A percentile compares a stretch with the other conserved stretches of the same genome.
phyloP scores from a whole-genome alignment of 108 stramenopile genomes.

The Pseudonitzschia multiseries region DNA sequence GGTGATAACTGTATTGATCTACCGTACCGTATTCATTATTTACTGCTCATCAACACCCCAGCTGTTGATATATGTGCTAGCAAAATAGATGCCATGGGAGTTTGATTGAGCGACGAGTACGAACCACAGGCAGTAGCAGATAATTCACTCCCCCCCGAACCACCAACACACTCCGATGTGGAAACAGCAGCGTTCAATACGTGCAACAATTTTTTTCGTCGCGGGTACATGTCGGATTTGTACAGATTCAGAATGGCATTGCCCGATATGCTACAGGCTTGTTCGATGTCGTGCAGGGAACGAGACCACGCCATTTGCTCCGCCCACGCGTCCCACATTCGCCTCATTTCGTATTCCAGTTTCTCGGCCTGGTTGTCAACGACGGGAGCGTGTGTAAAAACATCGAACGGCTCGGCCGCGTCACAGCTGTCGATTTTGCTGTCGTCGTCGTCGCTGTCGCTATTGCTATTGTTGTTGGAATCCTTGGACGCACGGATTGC shows the following conservation, averaged over 20 bases:
- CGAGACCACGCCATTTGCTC: slow-evolving; percentile 57
- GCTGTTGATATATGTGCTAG: slow-evolving; percentile 35
- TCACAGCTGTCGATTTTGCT: slow-evolving; percentile 12
- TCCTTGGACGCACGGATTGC: neutral
- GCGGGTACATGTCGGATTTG: slow-evolving; percentile 44
- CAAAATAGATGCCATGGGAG: slow-evolving; percentile 41
- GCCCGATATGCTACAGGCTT: slow-evolving; percentile 36
- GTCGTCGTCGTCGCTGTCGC: neutral
- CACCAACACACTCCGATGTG: neutral
- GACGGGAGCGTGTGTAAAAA: slow-evolving; percentile 37
- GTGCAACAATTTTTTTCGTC: slow-evolving; percentile 37
- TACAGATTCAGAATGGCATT: slow-evolving; percentile 28
- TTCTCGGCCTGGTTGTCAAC: slow-evolving; percentile 27
- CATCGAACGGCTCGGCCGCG: slow-evolving; percentile 33
- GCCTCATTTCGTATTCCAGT: slow-evolving; percentile 43
- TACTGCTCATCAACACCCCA: slow-evolving; percentile 29
- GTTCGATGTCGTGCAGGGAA: slow-evolving; percentile 38
- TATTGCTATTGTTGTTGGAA: neutral
- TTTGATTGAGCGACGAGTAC: slow-evolving; percentile 14
- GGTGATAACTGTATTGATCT: too few species aligned
- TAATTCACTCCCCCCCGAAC: neutral
- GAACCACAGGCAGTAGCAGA: slow-evolving; percentile 7
- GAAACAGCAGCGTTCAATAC: slow-evolving; percentile 24
- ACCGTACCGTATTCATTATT: too few species aligned
- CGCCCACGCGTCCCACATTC: slow-evolving; percentile 62